A percentile compares a stretch with the other conserved stretches of the same genome.
Evolutionary conservation across 306 rosid species (phyloP).

Genomic region (Inga leiocalycina): DNA sequence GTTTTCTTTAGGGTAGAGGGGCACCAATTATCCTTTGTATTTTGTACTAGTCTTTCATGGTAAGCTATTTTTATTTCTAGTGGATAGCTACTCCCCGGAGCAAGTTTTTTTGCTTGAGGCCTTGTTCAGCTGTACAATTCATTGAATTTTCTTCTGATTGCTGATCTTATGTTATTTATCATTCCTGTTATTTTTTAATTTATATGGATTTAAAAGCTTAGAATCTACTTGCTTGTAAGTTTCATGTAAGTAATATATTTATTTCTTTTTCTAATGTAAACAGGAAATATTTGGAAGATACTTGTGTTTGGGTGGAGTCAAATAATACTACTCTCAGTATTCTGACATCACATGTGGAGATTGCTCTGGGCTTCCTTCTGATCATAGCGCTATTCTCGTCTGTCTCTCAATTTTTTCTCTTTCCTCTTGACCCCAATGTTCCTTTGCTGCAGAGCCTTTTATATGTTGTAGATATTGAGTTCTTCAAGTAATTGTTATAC

Average conservation of each 20-base stretch:
- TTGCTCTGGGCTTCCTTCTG: slow-evolving; percentile 72
- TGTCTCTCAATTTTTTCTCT: slow-evolving; percentile 34
- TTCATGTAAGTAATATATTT: background rate
- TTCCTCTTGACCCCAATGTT: background rate
- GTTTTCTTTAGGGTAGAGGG: background rate
- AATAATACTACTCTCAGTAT: slow-evolving; percentile 64
- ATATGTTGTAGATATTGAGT: background rate
- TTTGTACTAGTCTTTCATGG: background rate
- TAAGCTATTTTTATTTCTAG: background rate
- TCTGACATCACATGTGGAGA: slow-evolving; percentile 66
- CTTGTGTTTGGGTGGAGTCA: slow-evolving; percentile 79
- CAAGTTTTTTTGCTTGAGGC: background rate
- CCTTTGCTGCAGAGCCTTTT: background rate
- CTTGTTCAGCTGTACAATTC: background rate
- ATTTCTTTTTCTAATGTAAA: background rate
- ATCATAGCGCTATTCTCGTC: slow-evolving; percentile 70
- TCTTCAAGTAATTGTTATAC: background rate
- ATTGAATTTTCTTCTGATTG: background rate
- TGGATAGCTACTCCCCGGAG: background rate
- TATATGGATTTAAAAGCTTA: background rate
- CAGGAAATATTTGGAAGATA: slow-evolving; percentile 77
- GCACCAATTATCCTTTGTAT: background rate
- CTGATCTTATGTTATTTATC: background rate
- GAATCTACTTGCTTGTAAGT: slow-evolving; percentile 22
- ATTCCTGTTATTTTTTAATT: background rate